These are phyloP conservation scores for Calocybe gambosa DNA, from an alignment of 1,284 basidiomycete species.

Conservation along the genomic window DNA sequence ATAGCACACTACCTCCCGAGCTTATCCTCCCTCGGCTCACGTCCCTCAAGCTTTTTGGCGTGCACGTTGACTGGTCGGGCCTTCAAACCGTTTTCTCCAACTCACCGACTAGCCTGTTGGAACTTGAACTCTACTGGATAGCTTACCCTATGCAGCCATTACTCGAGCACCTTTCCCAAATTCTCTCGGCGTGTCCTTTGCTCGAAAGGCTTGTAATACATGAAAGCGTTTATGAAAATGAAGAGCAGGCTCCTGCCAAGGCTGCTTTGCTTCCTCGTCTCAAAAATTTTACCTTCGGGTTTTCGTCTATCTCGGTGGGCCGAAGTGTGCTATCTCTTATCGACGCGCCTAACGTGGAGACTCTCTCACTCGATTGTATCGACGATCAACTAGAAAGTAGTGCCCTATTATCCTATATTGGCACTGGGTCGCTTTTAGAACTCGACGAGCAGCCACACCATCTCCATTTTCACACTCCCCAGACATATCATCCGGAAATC, in stretches of 20 bases:
- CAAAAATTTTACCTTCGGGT: slow-evolving; percentile 31
- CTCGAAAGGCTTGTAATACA: slow-evolving; percentile 23
- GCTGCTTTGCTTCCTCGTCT: slow-evolving; percentile 29
- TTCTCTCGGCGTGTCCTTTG: slow-evolving; percentile 31
- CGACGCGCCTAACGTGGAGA: slow-evolving; percentile 27
- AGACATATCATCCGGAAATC: too few relatives aligned
- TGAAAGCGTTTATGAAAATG: slow-evolving; percentile 21
- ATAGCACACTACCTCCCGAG: too few relatives aligned
- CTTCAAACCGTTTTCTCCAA: slow-evolving; percentile 27
- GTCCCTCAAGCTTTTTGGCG: slow-evolving; percentile 40
- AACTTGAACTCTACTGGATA: slow-evolving; percentile 41
- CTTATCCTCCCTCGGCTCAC: slow-evolving; percentile 37
- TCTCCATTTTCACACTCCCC: too few relatives aligned
- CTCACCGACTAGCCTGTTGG: slow-evolving; percentile 23
- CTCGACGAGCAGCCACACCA: background rate
- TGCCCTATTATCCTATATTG: slow-evolving; percentile 29
- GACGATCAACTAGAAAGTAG: slow-evolving; percentile 15
- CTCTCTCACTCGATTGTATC: slow-evolving; percentile 33
- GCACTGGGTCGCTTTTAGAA: slow-evolving; percentile 20
- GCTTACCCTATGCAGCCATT: slow-evolving; percentile 41
- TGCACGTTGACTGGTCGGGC: slow-evolving; percentile 41
- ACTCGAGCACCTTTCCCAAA: slow-evolving; percentile 30
- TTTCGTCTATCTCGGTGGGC: slow-evolving; percentile 30
- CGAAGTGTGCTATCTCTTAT: slow-evolving; percentile 31
- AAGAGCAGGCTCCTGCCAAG: slow-evolving; percentile 15